phyloP scores from a whole-genome alignment of 352 stramenopile genomes.

The Phytophthora quininea region DNA sequence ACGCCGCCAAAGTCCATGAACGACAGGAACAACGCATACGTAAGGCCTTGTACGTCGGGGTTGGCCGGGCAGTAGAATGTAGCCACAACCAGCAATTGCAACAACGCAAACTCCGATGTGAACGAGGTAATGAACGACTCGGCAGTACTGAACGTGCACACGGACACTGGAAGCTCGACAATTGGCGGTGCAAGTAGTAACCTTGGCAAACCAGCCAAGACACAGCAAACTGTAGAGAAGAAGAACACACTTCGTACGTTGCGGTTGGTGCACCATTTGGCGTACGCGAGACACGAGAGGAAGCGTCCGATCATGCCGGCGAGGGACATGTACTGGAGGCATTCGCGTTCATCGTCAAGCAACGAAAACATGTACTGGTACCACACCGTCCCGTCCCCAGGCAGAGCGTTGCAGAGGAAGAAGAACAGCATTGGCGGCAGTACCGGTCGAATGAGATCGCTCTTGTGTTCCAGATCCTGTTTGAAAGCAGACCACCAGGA shows the following conservation, averaged over 20 bases:
- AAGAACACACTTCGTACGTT: conserved; percentile 79
- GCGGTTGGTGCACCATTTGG: conserved; percentile 62
- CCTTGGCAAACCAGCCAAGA: conserved; percentile 65
- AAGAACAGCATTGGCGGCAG: conserved; percentile 79
- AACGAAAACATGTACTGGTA: conserved; percentile 85
- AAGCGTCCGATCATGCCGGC: conserved; percentile 74
- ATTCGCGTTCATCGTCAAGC: conserved; percentile 61
- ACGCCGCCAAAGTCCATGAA: conserved; percentile 89
- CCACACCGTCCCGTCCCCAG: conserved; percentile 69
- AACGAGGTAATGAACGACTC: conserved; percentile 85
- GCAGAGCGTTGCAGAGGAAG: conserved; percentile 78
- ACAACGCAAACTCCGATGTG: conserved; percentile 78
- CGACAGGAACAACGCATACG: conserved; percentile 82
- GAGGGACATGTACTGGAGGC: conserved; percentile 75
- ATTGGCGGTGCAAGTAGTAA: conserved; percentile 68
- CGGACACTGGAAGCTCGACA: conserved; percentile 54
- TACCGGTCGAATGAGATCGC: conserved; percentile 55
- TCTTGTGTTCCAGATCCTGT: conserved; percentile 47
- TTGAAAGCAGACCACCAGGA: conserved; percentile 58
- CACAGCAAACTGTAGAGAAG: conserved; percentile 71
- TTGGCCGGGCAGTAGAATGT: conserved; percentile 77
- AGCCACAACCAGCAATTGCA: conserved; percentile 84
- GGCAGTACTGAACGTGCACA: conserved; percentile 68
- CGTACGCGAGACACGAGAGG: conserved; percentile 78
- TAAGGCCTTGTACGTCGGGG: conserved; percentile 66